phyloP scores from a whole-genome alignment of 805 yeast species.

The Pichia californica region DNA sequence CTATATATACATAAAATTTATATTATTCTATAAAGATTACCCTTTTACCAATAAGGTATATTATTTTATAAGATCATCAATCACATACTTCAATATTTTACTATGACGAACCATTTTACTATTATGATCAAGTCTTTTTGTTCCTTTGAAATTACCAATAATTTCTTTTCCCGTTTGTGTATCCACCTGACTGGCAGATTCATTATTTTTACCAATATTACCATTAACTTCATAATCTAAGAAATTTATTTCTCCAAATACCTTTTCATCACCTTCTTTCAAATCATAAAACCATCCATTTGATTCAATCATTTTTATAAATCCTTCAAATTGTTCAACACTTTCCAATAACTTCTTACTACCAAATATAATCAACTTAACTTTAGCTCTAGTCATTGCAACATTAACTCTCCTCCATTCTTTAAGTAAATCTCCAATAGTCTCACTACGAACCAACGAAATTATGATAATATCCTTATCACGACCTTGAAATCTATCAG shows the following conservation, averaged over 20 bases:
- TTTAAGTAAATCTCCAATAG: conserved; percentile 69
- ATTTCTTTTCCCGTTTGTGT: no score
- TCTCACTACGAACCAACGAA: conserved; percentile 81
- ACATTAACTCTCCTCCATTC: conserved; percentile 95
- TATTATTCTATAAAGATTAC: no score
- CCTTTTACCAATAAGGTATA: no score
- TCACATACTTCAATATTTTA: conserved; percentile 7
- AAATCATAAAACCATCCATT: conserved; percentile 61
- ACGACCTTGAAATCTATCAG: conserved; percentile 93
- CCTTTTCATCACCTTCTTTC: conserved; percentile 36
- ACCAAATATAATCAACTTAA: conserved; percentile 80
- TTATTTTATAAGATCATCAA: conserved; percentile 3
- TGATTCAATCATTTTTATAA: conserved; percentile 49
- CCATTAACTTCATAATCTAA: background rate
- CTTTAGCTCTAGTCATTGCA: conserved; percentile 84
- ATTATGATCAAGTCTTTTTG: background rate
- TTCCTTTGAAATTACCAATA: background rate
- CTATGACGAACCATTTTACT: conserved; percentile 5
- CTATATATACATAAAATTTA: no score
- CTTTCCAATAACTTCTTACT: conserved; percentile 56
- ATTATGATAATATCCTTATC: conserved; percentile 90
- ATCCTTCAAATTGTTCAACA: conserved; percentile 47
- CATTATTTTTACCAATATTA: no score
- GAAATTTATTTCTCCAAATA: conserved; percentile 9
- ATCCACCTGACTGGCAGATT: no score